phyloP scores from a whole-genome alignment of 768 basidiomycete species.

The Pluteus cervinus region DNA sequence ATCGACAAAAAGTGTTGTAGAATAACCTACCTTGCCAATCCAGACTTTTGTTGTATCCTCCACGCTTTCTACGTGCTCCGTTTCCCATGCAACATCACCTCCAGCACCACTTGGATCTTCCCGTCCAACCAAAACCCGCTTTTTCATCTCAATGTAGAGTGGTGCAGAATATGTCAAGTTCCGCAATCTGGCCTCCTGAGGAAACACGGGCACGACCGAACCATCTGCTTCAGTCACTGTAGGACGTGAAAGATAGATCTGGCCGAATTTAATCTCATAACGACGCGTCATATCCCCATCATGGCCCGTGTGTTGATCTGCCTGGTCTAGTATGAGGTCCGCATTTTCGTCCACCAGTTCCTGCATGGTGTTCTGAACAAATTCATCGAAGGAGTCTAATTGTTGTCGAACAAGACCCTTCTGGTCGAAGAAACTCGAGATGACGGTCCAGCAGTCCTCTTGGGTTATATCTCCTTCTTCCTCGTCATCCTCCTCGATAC shows the following conservation, averaged over 20 bases:
- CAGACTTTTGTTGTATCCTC: slow-evolving; percentile 81
- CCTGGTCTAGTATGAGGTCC: slow-evolving; percentile 95
- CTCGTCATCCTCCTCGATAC: slow-evolving; percentile 48
- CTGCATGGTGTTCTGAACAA: slow-evolving; percentile 99
- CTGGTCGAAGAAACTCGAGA: slow-evolving; percentile 93
- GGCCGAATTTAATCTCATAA: slow-evolving; percentile 95
- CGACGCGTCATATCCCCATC: slow-evolving; percentile 77
- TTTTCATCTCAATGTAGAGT: slow-evolving; percentile 92
- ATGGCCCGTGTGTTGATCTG: slow-evolving; percentile 91
- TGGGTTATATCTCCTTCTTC: slow-evolving; percentile 78
- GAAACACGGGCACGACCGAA: slow-evolving; percentile 88
- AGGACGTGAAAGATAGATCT: slow-evolving; percentile 94
- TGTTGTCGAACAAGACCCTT: slow-evolving; percentile 98
- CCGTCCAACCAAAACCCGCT: slow-evolving; percentile 71
- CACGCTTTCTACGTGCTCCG: slow-evolving; percentile 56
- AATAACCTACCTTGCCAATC: slow-evolving; percentile 78
- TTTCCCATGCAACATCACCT: slow-evolving; percentile 75
- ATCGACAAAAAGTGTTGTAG: neutral
- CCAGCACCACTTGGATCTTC: slow-evolving; percentile 78
- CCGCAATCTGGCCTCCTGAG: slow-evolving; percentile 91
- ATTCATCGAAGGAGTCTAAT: slow-evolving; percentile 97
- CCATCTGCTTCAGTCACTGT: slow-evolving; percentile 96
- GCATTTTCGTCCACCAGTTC: slow-evolving; percentile 96
- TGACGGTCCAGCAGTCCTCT: slow-evolving; percentile 94
- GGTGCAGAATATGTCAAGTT: slow-evolving; percentile 97